Percentiles rank a stretch among this genome's conserved stretches.
These are phyloP conservation scores for Rhodocollybia butyracea DNA, from an alignment of 768 basidiomycete genomes.

Conservation along the genomic window DNA sequence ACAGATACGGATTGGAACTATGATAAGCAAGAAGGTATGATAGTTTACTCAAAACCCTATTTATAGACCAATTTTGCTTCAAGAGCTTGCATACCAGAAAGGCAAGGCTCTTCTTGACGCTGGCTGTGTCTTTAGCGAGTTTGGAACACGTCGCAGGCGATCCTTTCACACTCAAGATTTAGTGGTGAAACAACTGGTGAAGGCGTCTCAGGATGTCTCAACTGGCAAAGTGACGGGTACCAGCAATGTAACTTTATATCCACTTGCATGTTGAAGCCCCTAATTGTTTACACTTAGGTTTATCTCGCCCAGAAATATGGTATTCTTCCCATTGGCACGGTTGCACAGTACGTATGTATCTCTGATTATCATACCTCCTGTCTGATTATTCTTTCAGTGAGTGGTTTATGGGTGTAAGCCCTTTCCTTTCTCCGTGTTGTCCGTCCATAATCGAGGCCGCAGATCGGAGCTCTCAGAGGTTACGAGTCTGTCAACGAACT, in stretches of 20 bases:
- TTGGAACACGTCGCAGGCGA: slow-evolving; percentile 81
- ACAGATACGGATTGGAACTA: slow-evolving; percentile 82
- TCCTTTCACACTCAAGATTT: slow-evolving; percentile 74
- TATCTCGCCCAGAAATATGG: slow-evolving; percentile 79
- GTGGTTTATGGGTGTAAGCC: slow-evolving; percentile 85
- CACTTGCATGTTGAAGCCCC: slow-evolving; percentile 1
- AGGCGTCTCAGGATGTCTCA: slow-evolving; percentile 51
- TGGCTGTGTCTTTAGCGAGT: slow-evolving; percentile 77
- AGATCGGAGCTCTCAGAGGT: slow-evolving; percentile 83
- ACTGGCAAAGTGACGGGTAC: slow-evolving; percentile 73
- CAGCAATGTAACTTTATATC: slow-evolving; percentile 66
- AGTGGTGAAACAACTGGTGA: slow-evolving; percentile 65
- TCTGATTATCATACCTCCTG: background rate
- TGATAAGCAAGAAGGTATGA: slow-evolving; percentile 72
- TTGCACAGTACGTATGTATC: slow-evolving; percentile 66
- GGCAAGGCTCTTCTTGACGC: slow-evolving; percentile 57
- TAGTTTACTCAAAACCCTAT: background rate
- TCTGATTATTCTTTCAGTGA: slow-evolving; percentile 44
- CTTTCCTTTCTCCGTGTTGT: slow-evolving; percentile 1
- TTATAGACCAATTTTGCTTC: background rate
- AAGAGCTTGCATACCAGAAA: slow-evolving; percentile 76
- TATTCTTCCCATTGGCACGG: slow-evolving; percentile 70
- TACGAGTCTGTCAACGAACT: slow-evolving; percentile 72
- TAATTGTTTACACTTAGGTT: slow-evolving; percentile 42
- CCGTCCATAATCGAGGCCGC: background rate